Conservation (phyloP, 2,329 filamentous ascomycete genomes). For the Hymenoscyphus repandus region DNA sequence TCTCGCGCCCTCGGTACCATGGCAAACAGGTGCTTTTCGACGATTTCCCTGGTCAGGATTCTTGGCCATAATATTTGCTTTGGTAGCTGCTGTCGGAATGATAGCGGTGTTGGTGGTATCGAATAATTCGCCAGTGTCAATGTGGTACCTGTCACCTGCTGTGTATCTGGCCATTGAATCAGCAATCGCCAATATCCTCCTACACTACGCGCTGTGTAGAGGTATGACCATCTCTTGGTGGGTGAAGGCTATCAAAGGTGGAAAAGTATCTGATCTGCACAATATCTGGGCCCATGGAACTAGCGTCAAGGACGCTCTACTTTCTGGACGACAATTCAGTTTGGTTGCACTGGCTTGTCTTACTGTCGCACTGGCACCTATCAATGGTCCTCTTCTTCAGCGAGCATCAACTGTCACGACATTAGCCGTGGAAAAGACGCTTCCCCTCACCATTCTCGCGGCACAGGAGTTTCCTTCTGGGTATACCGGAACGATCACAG, state of each 20-base stretch:
- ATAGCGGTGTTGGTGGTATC: conserved; percentile 8
- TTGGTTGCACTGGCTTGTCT: conserved; percentile 10
- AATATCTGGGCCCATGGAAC: conserved; percentile 9
- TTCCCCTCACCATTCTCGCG: conserved; percentile 2
- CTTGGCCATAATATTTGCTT: not conserved
- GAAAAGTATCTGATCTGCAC: conserved; percentile 6
- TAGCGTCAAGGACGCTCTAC: conserved; percentile 10
- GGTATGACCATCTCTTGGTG: conserved; percentile 13
- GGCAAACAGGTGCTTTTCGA: not conserved
- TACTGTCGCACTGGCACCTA: conserved; percentile 8
- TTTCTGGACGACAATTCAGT: conserved; percentile 12
- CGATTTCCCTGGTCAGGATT: conserved; percentile 1
- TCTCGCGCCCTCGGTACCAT: not conserved
- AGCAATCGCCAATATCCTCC: conserved; percentile 8
- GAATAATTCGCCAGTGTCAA: conserved; percentile 3
- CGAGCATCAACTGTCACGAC: conserved; percentile 12
- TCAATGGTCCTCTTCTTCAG: conserved; percentile 17
- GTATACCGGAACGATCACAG: conserved; percentile 4
- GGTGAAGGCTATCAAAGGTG: conserved; percentile 11
- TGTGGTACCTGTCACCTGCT: conserved; percentile 10
- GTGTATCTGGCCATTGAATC: conserved; percentile 14
- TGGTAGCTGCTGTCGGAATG: conserved; percentile 2
- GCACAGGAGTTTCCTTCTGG: conserved; percentile 13
- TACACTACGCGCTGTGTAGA: conserved; percentile 8
- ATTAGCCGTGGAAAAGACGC: not conserved